Base-by-base conservation (phyloP, 2,329 filamentous ascomycete species). In the Orbilia javanica region DNA sequence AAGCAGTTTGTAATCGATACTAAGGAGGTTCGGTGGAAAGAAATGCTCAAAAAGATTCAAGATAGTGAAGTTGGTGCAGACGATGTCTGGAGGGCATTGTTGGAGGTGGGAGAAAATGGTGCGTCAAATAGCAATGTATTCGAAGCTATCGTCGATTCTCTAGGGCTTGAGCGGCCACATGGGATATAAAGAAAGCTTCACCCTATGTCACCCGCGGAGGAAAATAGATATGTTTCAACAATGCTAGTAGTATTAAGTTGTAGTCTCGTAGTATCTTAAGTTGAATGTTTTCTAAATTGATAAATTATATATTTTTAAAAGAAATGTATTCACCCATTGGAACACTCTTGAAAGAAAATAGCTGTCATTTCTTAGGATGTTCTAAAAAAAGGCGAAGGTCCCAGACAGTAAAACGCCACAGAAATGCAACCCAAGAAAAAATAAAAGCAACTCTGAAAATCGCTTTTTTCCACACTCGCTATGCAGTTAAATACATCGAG, bases 11-110 rank as follows among this genome's bases (percentile, higher is more conserved):
- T 67, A 8, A 25, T 77, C 8, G 66, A 77, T 62, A 22, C 29
- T 18, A 71, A 71, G n/a, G 73, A 77, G 31, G 27, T 69, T 8
- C 62, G 29, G 48, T 77, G 73, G 73, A 70, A 60, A n/a, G 73
- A 77, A n/a, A 53, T 50, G 39, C 34, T 77, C 8, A 11, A 62
- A 31, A 53, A n/a, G 18, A 29, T 77, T 20, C 25, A 60, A 18
- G 46, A 52, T 11, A 62, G 60, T 29, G 73, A 52, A 10, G 25
- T 67, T 27, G 66, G 60, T 8, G 67, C 73, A 8, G 67, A 77
- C 42, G 48, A 66, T 29, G 1, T 77, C 11, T 77, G 73, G 73
- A 34, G 20, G 6, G 73, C 52, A n/a, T 53, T 77, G 15, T 2
- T 65, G 11, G 20, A 25, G 29, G 11, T 66, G 8, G 27, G 60